Conservation (phyloP, 805 yeast species). For the Metschnikowia gruessii region DNA sequence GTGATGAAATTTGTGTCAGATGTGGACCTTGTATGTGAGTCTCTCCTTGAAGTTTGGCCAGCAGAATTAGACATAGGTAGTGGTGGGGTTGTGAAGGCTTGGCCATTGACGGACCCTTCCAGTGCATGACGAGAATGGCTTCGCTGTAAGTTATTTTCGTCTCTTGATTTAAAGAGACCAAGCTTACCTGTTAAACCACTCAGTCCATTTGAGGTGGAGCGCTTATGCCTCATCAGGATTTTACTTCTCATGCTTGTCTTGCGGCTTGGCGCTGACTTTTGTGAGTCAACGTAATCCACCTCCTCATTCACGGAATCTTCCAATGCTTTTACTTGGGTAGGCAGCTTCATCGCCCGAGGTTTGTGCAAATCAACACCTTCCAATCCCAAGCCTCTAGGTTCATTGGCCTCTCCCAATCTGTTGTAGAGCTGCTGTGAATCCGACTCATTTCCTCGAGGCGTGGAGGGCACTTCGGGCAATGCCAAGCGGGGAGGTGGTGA, state of each 20-base stretch:
- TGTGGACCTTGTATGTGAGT: conserved; percentile 40
- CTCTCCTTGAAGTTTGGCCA: conserved; percentile 13
- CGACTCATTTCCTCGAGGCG: conserved; percentile 20
- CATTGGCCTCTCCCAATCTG: conserved; percentile 2
- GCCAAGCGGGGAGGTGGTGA: conserved; percentile 43
- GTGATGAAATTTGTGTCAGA: conserved; percentile 41
- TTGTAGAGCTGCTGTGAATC: neutral
- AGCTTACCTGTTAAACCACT: conserved; percentile 28
- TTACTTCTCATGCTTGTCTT: conserved; percentile 32
- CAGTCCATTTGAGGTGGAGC: conserved; percentile 39
- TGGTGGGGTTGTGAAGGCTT: conserved; percentile 45
- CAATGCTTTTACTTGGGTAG: conserved; percentile 37
- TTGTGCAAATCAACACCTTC: conserved; percentile 30
- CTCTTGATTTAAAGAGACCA: conserved; percentile 32
- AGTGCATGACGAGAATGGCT: conserved; percentile 41
- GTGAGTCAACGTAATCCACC: neutral
- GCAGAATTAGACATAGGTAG: conserved; percentile 35
- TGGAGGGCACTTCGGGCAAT: conserved; percentile 28
- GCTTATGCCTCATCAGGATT: conserved; percentile 37
- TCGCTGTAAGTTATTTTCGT: conserved; percentile 17
- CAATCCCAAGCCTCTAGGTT: conserved; percentile 36
- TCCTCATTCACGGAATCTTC: conserved; percentile 23
- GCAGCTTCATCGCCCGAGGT: conserved; percentile 5
- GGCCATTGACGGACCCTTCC: conserved; percentile 36
- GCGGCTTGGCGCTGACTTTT: conserved; percentile 22